Evolutionary conservation across 306 rosid species (phyloP).

Genomic region (Vicia faba): DNA sequence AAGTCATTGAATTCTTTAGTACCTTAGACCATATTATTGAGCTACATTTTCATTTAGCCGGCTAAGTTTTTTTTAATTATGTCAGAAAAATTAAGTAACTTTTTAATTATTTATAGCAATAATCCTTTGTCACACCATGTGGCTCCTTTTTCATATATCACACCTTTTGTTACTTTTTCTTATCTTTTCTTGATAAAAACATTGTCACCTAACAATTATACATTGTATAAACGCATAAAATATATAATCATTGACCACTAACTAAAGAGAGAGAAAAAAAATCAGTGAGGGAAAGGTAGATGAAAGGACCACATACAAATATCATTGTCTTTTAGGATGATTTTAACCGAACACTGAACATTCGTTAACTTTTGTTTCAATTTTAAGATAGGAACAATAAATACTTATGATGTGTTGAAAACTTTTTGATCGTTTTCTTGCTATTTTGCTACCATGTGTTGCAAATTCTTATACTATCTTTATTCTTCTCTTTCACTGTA

Average conservation of each 20-base stretch:
- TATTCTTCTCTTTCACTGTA: neutral
- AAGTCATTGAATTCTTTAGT: constrained; percentile 23
- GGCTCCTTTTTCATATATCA: constrained; percentile 12
- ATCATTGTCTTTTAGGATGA: constrained; percentile 2
- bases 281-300: neutral
- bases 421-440: neutral
- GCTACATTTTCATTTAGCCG: constrained; percentile 36
- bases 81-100: constrained; percentile 19
- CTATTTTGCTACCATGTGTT: neutral
- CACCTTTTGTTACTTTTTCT: constrained; percentile 6
- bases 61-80: constrained; percentile 13
- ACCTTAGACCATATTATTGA: constrained; percentile 1
- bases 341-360: constrained; percentile 10
- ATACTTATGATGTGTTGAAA: constrained; percentile 3
- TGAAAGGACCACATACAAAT: constrained; percentile 29
- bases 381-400: constrained; percentile 1
- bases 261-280: neutral
- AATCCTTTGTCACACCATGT: constrained; percentile 11
- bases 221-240: constrained; percentile 7
- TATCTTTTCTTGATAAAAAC: constrained; percentile 23
- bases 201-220: constrained; percentile 26
- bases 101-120: neutral
- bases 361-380: neutral
- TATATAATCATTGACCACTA: constrained; percentile 23
- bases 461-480: neutral